Conservation (phyloP, 169 alveolate species). For the Plasmodium ovale region DNA sequence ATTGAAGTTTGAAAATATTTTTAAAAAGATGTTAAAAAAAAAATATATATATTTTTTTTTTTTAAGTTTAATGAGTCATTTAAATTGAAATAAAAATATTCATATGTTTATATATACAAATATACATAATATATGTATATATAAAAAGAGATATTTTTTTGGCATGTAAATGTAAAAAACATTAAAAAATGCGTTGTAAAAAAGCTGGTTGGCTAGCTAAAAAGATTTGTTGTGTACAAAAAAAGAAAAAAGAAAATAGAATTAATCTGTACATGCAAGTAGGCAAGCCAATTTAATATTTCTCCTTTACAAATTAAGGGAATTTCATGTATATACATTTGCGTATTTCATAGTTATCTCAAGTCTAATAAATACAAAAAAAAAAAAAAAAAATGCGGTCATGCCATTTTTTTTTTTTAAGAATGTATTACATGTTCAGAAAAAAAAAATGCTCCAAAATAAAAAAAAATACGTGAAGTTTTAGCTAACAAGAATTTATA, state of each 20-base stretch:
- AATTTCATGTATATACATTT: conserved; percentile 1
- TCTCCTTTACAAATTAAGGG: conserved; percentile 10
- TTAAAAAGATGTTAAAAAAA: conserved; percentile 15
- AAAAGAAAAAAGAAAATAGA: conserved; percentile 11
- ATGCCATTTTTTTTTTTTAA: background rate
- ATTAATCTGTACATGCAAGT: conserved; percentile 55
- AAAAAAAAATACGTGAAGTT: conserved; percentile 20
- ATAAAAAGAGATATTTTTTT: background rate
- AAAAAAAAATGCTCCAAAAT: background rate
- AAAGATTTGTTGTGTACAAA: background rate
- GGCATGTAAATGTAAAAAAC: conserved; percentile 16
- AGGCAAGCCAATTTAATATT: conserved; percentile 26
- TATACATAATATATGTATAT: conserved; percentile 8
- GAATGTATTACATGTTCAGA: background rate
- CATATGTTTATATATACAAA: too few species aligned
- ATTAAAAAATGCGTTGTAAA: conserved; percentile 17
- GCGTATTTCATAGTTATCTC: conserved; percentile 5
- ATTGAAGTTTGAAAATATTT: background rate
- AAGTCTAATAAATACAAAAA: conserved; percentile 6
- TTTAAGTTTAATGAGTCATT: background rate
- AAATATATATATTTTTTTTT: background rate
- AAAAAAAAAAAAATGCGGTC: background rate
- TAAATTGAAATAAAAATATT: conserved; percentile 2
- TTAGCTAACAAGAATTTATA: conserved; percentile 17
- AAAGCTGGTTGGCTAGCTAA: conserved; percentile 60